Evolutionary conservation across 257 asterid species (phyloP), one percentile per base, ranked within the genome.

Genomic region (Plantago ovata): DNA sequence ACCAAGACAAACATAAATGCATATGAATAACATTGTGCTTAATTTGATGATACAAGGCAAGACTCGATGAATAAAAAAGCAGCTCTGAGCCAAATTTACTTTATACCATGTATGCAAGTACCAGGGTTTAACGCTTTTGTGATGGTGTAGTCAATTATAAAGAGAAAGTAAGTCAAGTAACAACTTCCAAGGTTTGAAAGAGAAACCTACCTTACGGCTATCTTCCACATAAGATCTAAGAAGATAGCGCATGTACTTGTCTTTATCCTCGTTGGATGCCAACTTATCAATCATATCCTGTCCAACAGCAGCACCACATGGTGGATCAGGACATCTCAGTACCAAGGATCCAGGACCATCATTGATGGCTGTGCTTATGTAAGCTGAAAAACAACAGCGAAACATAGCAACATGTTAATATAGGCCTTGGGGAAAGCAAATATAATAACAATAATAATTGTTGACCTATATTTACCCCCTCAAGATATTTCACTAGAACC

Each of bases 261-360:
- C 68, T 81, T 84, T 85, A 72, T 88, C 90, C 70, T 65, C 91
- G 23, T 60, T 55, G 44, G 84, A 65, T 7, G 84, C 80, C 74
- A 92, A 68, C 59, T 36, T 40, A 57, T 71, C 71, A 57, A 92
- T 69, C 94, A 84, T 88, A 58, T 92, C 94, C 76, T 79, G 95
- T 60, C 95, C 95, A 75, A 92, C 69, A 70, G 96, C 87, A 65
- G 93, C 85, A 43, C 66, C 81, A 44, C 96, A 92, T 15, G 91
- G 77, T 38, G 90, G 94, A 69, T 79, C 90, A 53, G 98, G 96
- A 65, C 98, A 92, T 70, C 94, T 80, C 82, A 88, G 70, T 67
- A 66, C 73, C 80, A 92, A 85, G 84, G 96, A 84, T 55, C 96
- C 98, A 64, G 96, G 95, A 55, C 98, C 98, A 65, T 82, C 95